phyloP scores from a whole-genome alignment of 495 filamentous ascomycete genomes.

The Niebla homalea region DNA sequence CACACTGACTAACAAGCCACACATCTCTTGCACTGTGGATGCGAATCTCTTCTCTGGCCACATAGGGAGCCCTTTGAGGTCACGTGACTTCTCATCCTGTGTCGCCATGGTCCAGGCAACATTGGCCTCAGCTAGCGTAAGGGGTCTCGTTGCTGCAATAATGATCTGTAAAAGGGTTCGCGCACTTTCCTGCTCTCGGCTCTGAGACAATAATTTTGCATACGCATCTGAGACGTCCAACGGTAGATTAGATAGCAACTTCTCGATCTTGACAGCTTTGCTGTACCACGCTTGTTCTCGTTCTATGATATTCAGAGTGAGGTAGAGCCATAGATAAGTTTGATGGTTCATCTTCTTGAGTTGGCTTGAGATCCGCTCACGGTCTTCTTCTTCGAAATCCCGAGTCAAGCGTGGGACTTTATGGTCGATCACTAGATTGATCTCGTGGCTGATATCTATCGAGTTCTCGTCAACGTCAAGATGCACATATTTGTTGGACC shows the following conservation, averaged over 20 bases:
- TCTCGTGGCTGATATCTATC: slow-evolving; percentile 23
- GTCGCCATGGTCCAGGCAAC: slow-evolving; percentile 26
- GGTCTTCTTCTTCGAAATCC: background rate
- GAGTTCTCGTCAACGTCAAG: slow-evolving; percentile 27
- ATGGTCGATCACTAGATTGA: slow-evolving; percentile 24
- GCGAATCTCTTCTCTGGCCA: slow-evolving; percentile 16
- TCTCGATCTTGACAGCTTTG: slow-evolving; percentile 11
- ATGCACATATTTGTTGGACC: background rate
- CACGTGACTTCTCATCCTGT: slow-evolving; percentile 7
- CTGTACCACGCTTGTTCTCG: slow-evolving; percentile 9
- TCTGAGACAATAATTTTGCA: slow-evolving; percentile 20
- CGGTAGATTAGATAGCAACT: slow-evolving; percentile 19
- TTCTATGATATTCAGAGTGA: slow-evolving; percentile 25
- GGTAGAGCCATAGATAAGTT: slow-evolving; percentile 38
- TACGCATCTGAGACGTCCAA: slow-evolving; percentile 23
- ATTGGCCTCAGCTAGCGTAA: slow-evolving; percentile 25
- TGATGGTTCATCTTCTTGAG: slow-evolving; percentile 26
- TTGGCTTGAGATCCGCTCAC: background rate
- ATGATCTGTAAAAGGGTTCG: slow-evolving; percentile 27
- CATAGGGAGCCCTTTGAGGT: slow-evolving; percentile 15
- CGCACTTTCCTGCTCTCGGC: slow-evolving; percentile 8
- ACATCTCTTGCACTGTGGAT: slow-evolving; percentile 22
- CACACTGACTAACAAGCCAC: slow-evolving; percentile 28
- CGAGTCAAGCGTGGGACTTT: slow-evolving; percentile 8
- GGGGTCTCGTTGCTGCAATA: slow-evolving; percentile 23